A percentile compares a stretch with the other conserved stretches of the same genome.
phyloP scores from a whole-genome alignment of 2,329 filamentous ascomycete species.

The Fusarium sp. region DNA sequence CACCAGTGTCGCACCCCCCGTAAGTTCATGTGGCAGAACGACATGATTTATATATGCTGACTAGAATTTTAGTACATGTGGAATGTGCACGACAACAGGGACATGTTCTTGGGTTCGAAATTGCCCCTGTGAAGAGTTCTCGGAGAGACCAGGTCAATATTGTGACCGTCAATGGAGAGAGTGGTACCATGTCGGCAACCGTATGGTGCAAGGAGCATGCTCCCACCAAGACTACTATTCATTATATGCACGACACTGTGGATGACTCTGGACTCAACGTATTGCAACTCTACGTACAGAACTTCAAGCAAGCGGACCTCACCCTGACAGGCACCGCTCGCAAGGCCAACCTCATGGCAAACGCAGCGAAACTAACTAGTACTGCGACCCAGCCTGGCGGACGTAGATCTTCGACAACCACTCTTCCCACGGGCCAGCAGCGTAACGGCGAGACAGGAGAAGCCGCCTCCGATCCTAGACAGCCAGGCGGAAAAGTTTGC shows the following conservation, averaged over 20 bases:
- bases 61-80: constrained; percentile 74
- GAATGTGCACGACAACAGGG: constrained; percentile 88
- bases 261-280: constrained; percentile 79
- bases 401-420: constrained; percentile 68
- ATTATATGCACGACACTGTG: constrained; percentile 81
- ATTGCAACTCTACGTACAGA: constrained; percentile 86
- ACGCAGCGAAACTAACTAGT: constrained; percentile 66
- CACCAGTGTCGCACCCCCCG: constrained; percentile 73
- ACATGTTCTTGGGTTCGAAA: constrained; percentile 88
- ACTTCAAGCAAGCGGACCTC: constrained; percentile 94
- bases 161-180: constrained; percentile 83
- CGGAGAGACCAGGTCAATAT: constrained; percentile 83
- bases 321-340: constrained; percentile 90
- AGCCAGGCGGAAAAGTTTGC: constrained; percentile 66
- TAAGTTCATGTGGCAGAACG: constrained; percentile 47
- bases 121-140: constrained; percentile 89
- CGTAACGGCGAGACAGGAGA: constrained; percentile 46
- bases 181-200: constrained; percentile 82
- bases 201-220: constrained; percentile 93
- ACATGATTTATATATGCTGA: constrained; percentile 13
- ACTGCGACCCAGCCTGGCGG: constrained; percentile 52
- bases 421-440: constrained; percentile 45
- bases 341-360: constrained; percentile 83
- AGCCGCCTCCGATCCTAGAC: constrained; percentile 44
- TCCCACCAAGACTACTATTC: constrained; percentile 76